Percentiles rank a stretch among this genome's conserved stretches.
Evolutionary conservation across 2,329 filamentous ascomycete species (phyloP).

Genomic region (Calycina marina): DNA sequence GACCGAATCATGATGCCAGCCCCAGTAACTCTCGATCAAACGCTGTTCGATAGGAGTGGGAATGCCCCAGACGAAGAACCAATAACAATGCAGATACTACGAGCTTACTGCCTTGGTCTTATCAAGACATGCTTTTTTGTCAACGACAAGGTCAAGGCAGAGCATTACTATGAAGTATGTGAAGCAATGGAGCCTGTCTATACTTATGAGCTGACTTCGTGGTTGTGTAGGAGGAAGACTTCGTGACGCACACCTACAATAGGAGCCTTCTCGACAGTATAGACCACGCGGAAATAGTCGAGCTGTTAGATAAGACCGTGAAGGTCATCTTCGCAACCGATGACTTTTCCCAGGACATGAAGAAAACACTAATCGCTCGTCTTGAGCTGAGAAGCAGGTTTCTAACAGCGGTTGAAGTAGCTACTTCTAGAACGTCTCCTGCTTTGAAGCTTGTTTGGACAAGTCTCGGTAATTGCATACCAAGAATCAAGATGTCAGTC

Average conservation of each 20-base stretch:
- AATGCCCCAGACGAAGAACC: slow-evolving; percentile 23
- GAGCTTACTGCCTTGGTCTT: slow-evolving; percentile 74
- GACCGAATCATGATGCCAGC: slow-evolving; percentile 65
- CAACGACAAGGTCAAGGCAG: slow-evolving; percentile 60
- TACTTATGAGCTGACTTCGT: background rate
- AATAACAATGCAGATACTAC: slow-evolving; percentile 48
- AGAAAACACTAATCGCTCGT: slow-evolving; percentile 45
- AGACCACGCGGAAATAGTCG: slow-evolving; percentile 26
- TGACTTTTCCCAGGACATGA: slow-evolving; percentile 22
- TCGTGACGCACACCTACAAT: slow-evolving; percentile 83
- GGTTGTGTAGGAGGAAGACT: slow-evolving; percentile 71
- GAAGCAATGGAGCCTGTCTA: background rate
- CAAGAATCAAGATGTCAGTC: slow-evolving; percentile 43
- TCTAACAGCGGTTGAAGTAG: slow-evolving; percentile 35
- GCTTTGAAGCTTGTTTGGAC: slow-evolving; percentile 28
- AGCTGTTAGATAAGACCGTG: slow-evolving; percentile 23
- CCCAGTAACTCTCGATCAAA: slow-evolving; percentile 39
- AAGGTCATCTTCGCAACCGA: slow-evolving; percentile 11
- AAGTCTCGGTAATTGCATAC: slow-evolving; percentile 30
- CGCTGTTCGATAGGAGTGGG: slow-evolving; percentile 14
- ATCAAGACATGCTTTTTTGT: slow-evolving; percentile 73
- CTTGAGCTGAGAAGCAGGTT: slow-evolving; percentile 53
- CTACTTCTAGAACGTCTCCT: slow-evolving; percentile 31
- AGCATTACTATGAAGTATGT: slow-evolving; percentile 77
- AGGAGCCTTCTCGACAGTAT: slow-evolving; percentile 58